Conservation (phyloP, 2,329 filamentous ascomycete species). For the Phyllosticta capitalensis region DNA sequence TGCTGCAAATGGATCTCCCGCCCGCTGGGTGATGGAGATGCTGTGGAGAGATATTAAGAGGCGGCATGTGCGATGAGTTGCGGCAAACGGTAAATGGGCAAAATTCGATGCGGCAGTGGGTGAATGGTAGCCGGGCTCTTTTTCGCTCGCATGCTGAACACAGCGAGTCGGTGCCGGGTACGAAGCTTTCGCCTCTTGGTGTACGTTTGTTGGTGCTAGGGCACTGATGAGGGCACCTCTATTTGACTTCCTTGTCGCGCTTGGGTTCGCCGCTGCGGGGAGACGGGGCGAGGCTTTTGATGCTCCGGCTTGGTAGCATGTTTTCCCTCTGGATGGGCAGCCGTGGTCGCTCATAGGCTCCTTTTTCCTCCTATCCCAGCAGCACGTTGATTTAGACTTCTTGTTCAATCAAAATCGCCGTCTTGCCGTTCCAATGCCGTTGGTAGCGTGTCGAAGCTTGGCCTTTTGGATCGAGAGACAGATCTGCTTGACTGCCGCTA, state of each 20-base stretch:
- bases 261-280: not conserved
- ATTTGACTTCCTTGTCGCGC: not conserved
- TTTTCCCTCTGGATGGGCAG: not conserved
- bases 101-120: too few species aligned
- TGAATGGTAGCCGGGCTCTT: too few species aligned
- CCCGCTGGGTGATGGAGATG: too few species aligned
- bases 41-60: too few species aligned
- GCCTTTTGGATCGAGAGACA: not conserved
- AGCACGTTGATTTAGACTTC: not conserved
- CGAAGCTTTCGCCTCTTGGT: not conserved
- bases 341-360: not conserved
- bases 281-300: not conserved
- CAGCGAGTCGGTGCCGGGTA: not conserved
- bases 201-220: not conserved
- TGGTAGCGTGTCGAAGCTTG: not conserved
- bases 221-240: not conserved
- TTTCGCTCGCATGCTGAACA: not conserved
- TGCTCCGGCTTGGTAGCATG: not conserved
- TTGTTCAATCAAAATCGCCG: not conserved
- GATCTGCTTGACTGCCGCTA: not conserved
- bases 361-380: not conserved
- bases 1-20: too few species aligned
- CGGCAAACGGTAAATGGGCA: too few species aligned
- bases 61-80: too few species aligned
- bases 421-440: not conserved